A percentile compares a stretch with the other conserved stretches of the same genome.
Conservation (phyloP, 2,329 filamentous ascomycete genomes). For the Aspergillus hiratsukae region DNA sequence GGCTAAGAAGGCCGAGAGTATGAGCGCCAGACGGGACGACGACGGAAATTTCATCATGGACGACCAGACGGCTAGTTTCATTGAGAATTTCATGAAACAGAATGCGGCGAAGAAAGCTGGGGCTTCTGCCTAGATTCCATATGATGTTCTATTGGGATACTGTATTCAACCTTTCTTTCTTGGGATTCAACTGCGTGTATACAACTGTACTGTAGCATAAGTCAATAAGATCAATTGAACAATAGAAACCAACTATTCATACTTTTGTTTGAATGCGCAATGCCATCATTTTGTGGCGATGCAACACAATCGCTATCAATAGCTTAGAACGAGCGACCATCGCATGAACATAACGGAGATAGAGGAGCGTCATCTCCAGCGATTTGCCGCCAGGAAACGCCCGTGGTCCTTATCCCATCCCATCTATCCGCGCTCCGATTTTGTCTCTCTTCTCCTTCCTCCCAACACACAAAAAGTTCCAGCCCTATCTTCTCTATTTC, state of each 20-base stretch:
- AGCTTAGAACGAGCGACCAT: background rate
- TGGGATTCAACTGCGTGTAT: slow-evolving; percentile 13
- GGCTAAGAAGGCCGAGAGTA: slow-evolving; percentile 34
- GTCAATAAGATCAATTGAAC: slow-evolving; percentile 13
- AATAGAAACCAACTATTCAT: slow-evolving; percentile 1
- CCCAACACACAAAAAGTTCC: background rate
- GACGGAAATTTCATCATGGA: slow-evolving; percentile 35
- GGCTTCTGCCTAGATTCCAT: slow-evolving; percentile 4
- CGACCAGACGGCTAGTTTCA: slow-evolving; percentile 31
- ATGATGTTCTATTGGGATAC: background rate
- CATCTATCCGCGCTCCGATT: slow-evolving; percentile 5
- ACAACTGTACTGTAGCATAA: slow-evolving; percentile 25
- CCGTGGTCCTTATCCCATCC: slow-evolving; percentile 13
- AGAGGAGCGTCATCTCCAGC: background rate
- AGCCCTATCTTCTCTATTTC: slow-evolving; percentile 8
- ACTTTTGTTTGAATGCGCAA: background rate
- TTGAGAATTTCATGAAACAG: slow-evolving; percentile 32
- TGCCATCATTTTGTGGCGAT: background rate
- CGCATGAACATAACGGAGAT: background rate
- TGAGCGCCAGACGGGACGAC: slow-evolving; percentile 31
- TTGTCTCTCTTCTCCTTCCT: slow-evolving; percentile 1
- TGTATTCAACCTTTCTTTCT: slow-evolving; percentile 1
- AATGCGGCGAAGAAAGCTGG: slow-evolving; percentile 14
- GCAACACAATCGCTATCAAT: background rate
- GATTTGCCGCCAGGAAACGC: slow-evolving; percentile 17